These are phyloP conservation scores for Penicillium crustosum DNA, from an alignment of 2,329 filamentous ascomycete genomes.

Conservation along the genomic window DNA sequence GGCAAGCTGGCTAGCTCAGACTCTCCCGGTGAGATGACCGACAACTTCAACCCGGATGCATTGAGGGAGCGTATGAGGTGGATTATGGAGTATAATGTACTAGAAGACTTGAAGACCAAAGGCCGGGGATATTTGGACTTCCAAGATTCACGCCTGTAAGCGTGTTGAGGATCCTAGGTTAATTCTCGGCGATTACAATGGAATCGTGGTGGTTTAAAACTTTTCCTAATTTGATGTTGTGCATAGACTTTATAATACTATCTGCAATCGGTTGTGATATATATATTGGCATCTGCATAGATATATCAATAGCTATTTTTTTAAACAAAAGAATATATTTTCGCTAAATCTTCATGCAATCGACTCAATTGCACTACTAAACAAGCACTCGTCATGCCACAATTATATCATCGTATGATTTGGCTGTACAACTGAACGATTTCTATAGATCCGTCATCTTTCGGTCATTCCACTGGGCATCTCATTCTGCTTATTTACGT, in stretches of 20 bases:
- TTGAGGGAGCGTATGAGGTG: slow-evolving; percentile 37
- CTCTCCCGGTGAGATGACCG: slow-evolving; percentile 29
- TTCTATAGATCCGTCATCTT: background rate
- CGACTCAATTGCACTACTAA: background rate
- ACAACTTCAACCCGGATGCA: slow-evolving; percentile 29
- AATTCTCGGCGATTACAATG: no score
- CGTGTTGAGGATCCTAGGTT: no score
- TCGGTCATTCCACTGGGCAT: background rate
- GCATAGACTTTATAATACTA: no score
- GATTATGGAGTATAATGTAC: slow-evolving; percentile 40
- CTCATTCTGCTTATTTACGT: background rate
- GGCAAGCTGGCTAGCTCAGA: slow-evolving; percentile 39
- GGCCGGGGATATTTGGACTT: slow-evolving; percentile 24
- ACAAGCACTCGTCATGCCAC: background rate
- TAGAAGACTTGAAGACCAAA: slow-evolving; percentile 30
- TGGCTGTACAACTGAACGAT: background rate
- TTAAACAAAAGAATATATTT: no score
- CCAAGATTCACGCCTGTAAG: slow-evolving; percentile 16
- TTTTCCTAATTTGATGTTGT: no score
- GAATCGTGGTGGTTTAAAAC: no score
- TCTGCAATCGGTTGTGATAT: background rate
- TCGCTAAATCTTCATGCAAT: accelerated
- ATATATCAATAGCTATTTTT: background rate
- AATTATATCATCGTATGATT: background rate
- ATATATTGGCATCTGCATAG: background rate